phyloP scores from a whole-genome alignment of 257 asterid species.

The Fraxinus anomala region DNA sequence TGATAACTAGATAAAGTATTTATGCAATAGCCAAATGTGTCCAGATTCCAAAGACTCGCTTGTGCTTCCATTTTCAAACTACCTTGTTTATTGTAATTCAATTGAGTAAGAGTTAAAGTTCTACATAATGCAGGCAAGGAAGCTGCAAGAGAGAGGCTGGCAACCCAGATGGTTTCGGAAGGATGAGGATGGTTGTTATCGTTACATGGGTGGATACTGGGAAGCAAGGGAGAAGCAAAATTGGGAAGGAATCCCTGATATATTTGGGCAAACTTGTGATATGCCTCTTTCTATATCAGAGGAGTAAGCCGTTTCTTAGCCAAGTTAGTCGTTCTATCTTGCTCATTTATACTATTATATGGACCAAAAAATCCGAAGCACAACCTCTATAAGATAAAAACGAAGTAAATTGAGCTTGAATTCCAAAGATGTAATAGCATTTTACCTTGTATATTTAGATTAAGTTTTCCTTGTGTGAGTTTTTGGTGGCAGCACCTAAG shows the following conservation, averaged over 20 bases:
- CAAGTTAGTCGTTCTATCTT: slow-evolving; percentile 1
- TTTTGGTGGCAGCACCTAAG: background rate
- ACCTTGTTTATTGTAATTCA: background rate
- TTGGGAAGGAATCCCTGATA: slow-evolving; percentile 79
- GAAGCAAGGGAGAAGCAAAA: slow-evolving; percentile 76
- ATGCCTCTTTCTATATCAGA: slow-evolving; percentile 33
- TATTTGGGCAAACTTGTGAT: slow-evolving; percentile 68
- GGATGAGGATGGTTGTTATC: slow-evolving; percentile 86
- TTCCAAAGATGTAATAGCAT: background rate
- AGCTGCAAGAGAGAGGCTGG: slow-evolving; percentile 95
- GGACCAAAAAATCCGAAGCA: background rate
- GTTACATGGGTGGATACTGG: slow-evolving; percentile 85
- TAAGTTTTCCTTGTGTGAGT: background rate
- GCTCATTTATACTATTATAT: slow-evolving; percentile 16
- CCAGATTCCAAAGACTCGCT: background rate
- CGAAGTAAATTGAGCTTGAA: background rate
- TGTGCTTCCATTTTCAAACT: background rate
- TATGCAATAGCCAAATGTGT: background rate
- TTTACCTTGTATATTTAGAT: background rate
- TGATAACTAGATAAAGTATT: background rate
- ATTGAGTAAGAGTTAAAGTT: background rate
- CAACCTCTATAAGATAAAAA: background rate
- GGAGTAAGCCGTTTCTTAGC: slow-evolving; percentile 23
- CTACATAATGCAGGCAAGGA: slow-evolving; percentile 71
- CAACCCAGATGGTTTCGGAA: slow-evolving; percentile 84